Base-by-base conservation (phyloP, 495 filamentous ascomycete species). In the Apodospora peruviana region DNA sequence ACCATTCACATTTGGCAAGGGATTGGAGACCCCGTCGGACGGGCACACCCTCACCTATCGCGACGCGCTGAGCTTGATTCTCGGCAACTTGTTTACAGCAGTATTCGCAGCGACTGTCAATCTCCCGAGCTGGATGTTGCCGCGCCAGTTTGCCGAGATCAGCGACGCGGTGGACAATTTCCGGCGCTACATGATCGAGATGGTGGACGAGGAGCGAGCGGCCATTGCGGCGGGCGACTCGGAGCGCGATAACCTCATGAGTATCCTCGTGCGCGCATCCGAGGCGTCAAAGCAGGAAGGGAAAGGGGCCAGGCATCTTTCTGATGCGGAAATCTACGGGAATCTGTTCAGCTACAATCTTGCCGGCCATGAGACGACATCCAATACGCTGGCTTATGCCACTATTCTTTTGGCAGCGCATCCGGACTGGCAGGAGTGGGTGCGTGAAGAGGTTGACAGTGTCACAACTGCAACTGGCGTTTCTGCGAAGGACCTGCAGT, bases 331-430 rank as follows among this genome's bases (percentile, higher is more conserved):
- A 48, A 69, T 79, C 12, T 71, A 65, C 18, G 75, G 76, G 27
- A 78, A 78, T 38, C 67, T 81, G 17, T 82, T 78, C 43, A 60
- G 73, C 5, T 76, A 79, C 53, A 79, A 64, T 21, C 64, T 72
- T 22, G 79, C 78, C 3, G 79, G 78, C 0, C 74, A 75, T 48
- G 77, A 82, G 43, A 79, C 77, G 0, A 78, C 76, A 0, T 70
- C 77, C 0, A 75, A 73, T 36, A 75, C 68, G 0, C 58, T 80
- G 20, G 66, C 70, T 0, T 76, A 71, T 51, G 68, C 76, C 2
- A 43, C 78, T 1, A 58, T 65, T n/a, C 59, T 79, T 17, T 57
- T 81, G 1, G 72, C 78, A 0, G 58, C 62, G 1, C 61, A 76
- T 50, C 73, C 75, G 0, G 42, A 71, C 18, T 74, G 62, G 55